Conservation (phyloP, 371 early-diverging fungal genomes). For the Syncephalastrum contaminatum region DNA sequence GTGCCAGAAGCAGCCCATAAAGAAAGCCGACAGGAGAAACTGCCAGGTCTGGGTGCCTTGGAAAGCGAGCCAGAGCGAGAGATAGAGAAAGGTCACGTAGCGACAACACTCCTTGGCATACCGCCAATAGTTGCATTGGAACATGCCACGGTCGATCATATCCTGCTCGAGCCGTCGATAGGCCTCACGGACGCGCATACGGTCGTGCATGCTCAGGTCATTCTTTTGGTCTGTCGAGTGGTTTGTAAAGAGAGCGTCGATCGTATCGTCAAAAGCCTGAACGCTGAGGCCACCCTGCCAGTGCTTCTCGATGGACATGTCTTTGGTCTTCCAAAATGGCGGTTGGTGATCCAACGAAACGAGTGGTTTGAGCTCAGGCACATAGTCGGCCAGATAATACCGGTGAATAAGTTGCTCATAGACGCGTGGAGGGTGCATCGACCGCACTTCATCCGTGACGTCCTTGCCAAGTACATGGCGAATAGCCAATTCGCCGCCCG, state of each 20-base stretch:
- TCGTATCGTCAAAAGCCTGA: conserved; percentile 33
- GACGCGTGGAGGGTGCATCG: conserved; percentile 87
- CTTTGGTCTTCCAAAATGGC: neutral
- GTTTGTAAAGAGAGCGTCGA: conserved; percentile 25
- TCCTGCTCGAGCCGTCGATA: conserved; percentile 69
- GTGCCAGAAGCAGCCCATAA: conserved; percentile 85
- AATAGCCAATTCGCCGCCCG: conserved; percentile 89
- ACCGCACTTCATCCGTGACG: conserved; percentile 87
- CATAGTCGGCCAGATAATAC: conserved; percentile 73
- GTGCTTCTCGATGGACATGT: conserved; percentile 10
- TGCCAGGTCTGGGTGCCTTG: conserved; percentile 61
- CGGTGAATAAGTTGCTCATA: conserved; percentile 69
- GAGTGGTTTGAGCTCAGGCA: conserved; percentile 17
- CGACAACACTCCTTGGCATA: conserved; percentile 77
- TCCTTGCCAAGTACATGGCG: conserved; percentile 85
- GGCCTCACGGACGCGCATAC: conserved; percentile 44
- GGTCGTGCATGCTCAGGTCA: conserved; percentile 25
- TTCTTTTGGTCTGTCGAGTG: conserved; percentile 23
- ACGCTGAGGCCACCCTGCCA: conserved; percentile 38
- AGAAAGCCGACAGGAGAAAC: conserved; percentile 59
- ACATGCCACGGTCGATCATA: conserved; percentile 62
- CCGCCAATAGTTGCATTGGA: conserved; percentile 73
- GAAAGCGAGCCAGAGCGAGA: conserved; percentile 65
- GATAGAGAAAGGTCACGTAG: conserved; percentile 58
- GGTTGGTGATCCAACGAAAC: neutral